These are phyloP conservation scores for Termitomyces bulborhizus DNA, from an alignment of 768 basidiomycete species.

Conservation along the genomic window DNA sequence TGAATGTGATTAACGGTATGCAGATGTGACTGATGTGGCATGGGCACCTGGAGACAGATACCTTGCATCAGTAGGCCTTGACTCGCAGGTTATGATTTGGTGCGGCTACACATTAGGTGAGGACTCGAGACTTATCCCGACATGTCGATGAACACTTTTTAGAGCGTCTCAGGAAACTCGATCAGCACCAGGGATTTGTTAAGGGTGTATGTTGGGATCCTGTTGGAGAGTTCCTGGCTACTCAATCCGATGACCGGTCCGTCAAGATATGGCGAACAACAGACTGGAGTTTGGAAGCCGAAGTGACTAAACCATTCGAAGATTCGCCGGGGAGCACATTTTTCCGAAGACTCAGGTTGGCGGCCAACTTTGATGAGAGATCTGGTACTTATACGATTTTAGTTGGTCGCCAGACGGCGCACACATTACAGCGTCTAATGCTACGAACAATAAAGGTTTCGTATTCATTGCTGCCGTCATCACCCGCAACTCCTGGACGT, in stretches of 20 bases:
- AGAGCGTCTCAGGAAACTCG: conserved; percentile 83
- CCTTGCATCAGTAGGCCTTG: conserved; percentile 89
- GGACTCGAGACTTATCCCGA: conserved; percentile 15
- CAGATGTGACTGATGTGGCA: conserved; percentile 92
- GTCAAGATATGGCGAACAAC: conserved; percentile 96
- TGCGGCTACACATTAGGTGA: conserved; percentile 86
- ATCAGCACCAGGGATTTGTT: conserved; percentile 91
- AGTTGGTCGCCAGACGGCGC: conserved; percentile 99
- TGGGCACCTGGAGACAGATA: conserved; percentile 94
- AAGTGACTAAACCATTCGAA: conserved; percentile 86
- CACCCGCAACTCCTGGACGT: conserved; percentile 81
- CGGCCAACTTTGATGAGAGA: neutral
- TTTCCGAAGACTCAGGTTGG: conserved; percentile 82
- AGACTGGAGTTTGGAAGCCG: conserved; percentile 84
- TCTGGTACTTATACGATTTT: neutral
- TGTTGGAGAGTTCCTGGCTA: conserved; percentile 96
- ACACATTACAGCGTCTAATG: conserved; percentile 95
- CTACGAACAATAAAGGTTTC: conserved; percentile 92
- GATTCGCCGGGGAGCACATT: conserved; percentile 94
- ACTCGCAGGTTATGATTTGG: conserved; percentile 90
- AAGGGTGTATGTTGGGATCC: conserved; percentile 99
- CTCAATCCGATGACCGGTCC: conserved; percentile 92
- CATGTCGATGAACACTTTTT: conserved; percentile 4
- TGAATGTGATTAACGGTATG: conserved; percentile 1
- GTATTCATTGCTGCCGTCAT: conserved; percentile 98